Conservation (phyloP, 257 asterid genomes). For the Paulownia fortunei region DNA sequence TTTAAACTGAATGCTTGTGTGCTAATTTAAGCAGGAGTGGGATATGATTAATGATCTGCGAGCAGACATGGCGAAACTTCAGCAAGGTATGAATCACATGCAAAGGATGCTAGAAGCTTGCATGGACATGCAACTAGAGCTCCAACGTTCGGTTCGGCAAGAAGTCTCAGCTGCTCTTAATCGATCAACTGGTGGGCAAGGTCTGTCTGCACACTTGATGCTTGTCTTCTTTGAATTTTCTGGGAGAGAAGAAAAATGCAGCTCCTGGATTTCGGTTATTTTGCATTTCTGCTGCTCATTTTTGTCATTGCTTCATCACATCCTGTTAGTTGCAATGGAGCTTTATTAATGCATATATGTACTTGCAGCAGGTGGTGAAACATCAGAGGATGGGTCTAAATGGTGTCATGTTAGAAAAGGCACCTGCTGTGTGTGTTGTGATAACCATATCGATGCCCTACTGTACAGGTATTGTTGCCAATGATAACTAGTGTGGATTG, state of each 20-base stretch:
- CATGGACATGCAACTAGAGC: constrained; percentile 99
- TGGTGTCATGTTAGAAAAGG: constrained; percentile 92
- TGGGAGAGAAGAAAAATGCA: no score
- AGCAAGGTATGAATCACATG: constrained; percentile 96
- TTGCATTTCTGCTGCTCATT: background rate
- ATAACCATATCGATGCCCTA: constrained; percentile 85
- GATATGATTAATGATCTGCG: constrained; percentile 84
- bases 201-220: constrained; percentile 54
- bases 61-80: constrained; percentile 80
- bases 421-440: constrained; percentile 95
- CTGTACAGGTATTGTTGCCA: constrained; percentile 76
- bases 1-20: constrained; percentile 1
- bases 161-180: constrained; percentile 97
- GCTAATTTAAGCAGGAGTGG: constrained; percentile 65
- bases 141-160: constrained; percentile 93
- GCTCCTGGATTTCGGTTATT: background rate
- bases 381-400: constrained; percentile 79
- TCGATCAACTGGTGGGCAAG: constrained; percentile 76
- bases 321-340: no score
- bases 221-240: no score
- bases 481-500: background rate
- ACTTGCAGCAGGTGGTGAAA: constrained; percentile 54
- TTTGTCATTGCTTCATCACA: no score
- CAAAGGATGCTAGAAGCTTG: constrained; percentile 98
- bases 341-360: constrained; percentile 4